Conservation (phyloP, 345 rosid species). For the Eucalyptus cloeziana region DNA sequence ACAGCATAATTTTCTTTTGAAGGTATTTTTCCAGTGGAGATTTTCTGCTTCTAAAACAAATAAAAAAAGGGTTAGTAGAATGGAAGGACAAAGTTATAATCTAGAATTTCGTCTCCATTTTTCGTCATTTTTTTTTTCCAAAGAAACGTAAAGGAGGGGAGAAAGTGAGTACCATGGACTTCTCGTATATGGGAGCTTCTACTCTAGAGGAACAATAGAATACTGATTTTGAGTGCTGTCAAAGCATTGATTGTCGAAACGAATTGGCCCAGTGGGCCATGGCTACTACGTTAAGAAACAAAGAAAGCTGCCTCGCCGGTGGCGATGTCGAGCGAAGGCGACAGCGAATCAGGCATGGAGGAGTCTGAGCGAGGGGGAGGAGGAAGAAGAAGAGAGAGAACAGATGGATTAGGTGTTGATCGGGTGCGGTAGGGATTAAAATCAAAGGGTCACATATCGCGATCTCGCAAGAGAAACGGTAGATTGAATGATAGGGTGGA, state of each 20-base stretch:
- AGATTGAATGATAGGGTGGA: not conserved
- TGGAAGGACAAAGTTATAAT: not conserved
- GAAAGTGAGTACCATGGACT: not conserved
- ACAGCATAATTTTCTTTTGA: not conserved
- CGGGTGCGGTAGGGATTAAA: not conserved
- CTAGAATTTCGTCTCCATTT: not conserved
- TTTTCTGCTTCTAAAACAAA: not conserved
- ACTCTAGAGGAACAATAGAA: not conserved
- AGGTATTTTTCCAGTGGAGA: not conserved
- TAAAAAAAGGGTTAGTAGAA: not conserved
- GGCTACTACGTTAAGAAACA: not conserved
- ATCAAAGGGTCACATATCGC: not conserved
- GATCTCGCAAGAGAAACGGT: not conserved
- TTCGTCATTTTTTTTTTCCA: not conserved
- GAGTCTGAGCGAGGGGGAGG: not conserved
- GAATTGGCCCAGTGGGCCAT: not conserved
- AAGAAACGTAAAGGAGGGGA: not conserved
- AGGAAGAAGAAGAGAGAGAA: not conserved
- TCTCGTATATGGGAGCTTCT: not conserved
- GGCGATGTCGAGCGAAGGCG: not conserved
- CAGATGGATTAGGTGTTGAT: not conserved
- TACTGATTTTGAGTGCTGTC: not conserved
- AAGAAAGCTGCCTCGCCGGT: not conserved
- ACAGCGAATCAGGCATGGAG: not conserved
- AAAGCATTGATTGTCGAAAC: not conserved